Evolutionary conservation across 768 basidiomycete genomes (phyloP).

Genomic region (Hemileccinum impolitum): DNA sequence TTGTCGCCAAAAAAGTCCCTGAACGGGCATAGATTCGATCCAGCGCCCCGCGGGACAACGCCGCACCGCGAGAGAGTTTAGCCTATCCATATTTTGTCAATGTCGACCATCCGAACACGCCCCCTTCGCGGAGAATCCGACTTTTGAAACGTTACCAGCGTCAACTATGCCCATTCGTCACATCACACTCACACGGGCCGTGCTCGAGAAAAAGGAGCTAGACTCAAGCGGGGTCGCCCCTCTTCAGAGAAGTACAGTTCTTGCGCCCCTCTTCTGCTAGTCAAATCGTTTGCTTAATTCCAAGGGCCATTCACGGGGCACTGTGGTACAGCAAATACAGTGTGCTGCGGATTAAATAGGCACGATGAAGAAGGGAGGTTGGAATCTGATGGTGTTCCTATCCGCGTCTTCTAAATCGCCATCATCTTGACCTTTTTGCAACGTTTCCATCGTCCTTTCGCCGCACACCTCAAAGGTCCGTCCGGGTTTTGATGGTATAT

Average conservation of each 20-base stretch:
- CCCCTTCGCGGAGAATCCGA: constrained; percentile 6
- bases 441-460: not conserved
- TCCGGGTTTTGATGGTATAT: constrained; percentile 1
- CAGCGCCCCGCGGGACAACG: not conserved
- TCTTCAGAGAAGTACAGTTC: not conserved
- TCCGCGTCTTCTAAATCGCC: not conserved
- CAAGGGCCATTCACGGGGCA: not conserved
- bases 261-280: not conserved
- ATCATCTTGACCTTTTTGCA: not conserved
- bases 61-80: not conserved
- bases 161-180: not conserved
- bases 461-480: constrained; percentile 11
- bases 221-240: not conserved
- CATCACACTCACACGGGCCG: constrained; percentile 13
- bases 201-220: not conserved
- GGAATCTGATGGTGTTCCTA: not conserved
- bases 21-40: too few species aligned
- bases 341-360: not conserved
- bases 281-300: not conserved
- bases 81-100: not conserved
- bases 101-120: not conserved
- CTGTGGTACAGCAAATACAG: not conserved
- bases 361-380: not conserved
- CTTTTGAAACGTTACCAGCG: constrained; percentile 2
- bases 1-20: too few species aligned